These are phyloP conservation scores for Pythium sp. DNA, from an alignment of 352 stramenopile genomes.

Conservation along the genomic window DNA sequence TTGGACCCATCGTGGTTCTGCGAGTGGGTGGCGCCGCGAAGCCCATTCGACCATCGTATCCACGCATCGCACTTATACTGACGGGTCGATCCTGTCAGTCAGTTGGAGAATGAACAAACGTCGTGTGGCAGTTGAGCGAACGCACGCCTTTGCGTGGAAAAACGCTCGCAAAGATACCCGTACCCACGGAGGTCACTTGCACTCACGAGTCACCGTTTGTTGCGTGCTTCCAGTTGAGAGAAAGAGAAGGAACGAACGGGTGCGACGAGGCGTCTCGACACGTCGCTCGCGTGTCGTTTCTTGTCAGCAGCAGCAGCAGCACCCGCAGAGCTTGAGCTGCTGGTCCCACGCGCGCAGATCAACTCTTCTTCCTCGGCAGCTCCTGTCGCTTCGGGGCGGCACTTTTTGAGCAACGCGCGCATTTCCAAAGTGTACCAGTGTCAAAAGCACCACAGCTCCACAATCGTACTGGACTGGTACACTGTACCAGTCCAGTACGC, in stretches of 20 bases:
- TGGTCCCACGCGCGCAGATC: constrained; percentile 8
- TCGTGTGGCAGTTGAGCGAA: constrained; percentile 3
- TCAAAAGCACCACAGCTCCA: not conserved
- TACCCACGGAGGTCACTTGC: not conserved
- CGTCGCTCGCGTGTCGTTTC: not conserved
- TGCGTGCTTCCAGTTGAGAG: not conserved
- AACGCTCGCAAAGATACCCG: constrained; percentile 4
- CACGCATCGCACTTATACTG: not conserved
- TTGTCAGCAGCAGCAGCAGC: not conserved
- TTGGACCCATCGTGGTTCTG: constrained; percentile 13
- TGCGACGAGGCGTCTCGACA: not conserved
- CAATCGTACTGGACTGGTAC: not conserved
- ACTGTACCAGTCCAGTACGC: not conserved
- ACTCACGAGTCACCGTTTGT: not conserved
- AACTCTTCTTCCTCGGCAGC: not conserved
- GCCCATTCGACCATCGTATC: not conserved
- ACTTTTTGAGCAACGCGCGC: not conserved
- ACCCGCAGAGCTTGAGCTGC: not conserved
- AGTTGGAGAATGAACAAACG: not conserved
- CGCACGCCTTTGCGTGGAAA: constrained; percentile 1
- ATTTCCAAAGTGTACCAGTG: not conserved
- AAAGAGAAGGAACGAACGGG: not conserved
- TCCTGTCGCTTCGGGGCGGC: not conserved
- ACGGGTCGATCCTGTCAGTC: too few species aligned
- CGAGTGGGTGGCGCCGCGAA: constrained; percentile 2